Base-by-base conservation (phyloP, 306 rosid species). In the Notholithocarpus densiflorus region DNA sequence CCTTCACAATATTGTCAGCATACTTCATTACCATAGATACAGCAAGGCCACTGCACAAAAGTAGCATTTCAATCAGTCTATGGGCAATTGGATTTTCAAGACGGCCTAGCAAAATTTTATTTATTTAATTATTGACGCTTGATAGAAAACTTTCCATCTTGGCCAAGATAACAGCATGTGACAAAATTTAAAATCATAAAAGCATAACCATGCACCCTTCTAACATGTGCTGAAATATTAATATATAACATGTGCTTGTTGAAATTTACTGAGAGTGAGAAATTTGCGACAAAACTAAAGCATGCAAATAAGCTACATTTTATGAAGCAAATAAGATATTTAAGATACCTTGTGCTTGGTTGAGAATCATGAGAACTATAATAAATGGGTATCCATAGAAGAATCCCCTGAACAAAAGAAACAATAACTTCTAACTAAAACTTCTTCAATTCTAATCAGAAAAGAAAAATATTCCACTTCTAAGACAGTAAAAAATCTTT, bases 1-100 rank as follows among this genome's bases (percentile, higher is more conserved):
- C 98, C 97, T 95, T 92, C 77, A 92, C 98, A 82, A 92, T 95
- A 77, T 95, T 95, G 90, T 95, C 98, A 57, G 98, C 98, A 83
- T 87, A 95, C 87, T 95, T 95, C 98, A 92, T 87, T 24, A 95
- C 98, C 98, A 95, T 92, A 20, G 96, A 95, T 62, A 95, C 98
- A 83, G 97, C 94, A 84, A 95, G 93, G 77, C 98, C 98, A 89
- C 98, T 95, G 89, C 74, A 84, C 69, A 88, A 61, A 45, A 18
- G 64, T 43, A 71, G 19, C 73, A 56, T 76, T 54, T 66, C 70
- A 14, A 17, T 64, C 70, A 15, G 17, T 29, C 21, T 64, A 64
- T 17, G 18, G 40, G 70, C 70, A 15, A 64, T 64, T 64, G 45
- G 70, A 31, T 29, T 34, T 64, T 61, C 19, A 64, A 29, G 70